Base-by-base conservation (phyloP, 2,329 filamentous ascomycete genomes). In the Chaetomium sp. region DNA sequence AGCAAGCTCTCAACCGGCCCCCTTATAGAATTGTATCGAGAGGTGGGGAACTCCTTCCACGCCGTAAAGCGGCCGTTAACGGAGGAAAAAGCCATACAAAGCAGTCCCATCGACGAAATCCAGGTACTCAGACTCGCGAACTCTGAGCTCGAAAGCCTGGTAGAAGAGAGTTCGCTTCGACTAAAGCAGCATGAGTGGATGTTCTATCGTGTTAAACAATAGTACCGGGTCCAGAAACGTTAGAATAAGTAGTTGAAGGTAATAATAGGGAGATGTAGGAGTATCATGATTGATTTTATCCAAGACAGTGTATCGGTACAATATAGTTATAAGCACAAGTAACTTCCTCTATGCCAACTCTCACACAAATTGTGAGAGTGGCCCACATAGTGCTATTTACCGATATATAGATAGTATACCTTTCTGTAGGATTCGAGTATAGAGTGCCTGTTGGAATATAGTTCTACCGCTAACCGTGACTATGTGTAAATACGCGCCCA, bases 141-240 rank as follows among this genome's bases (percentile, higher is more conserved):
- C 51, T 54, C 51, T 12, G 51, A 54, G 51, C 51, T 54, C n/a
- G 51, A 54, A 33, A 54, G n/a, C 51, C 51, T 31, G n/a, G 51
- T 16, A 19, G 29, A 54, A 33, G 51, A 54, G n/a, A 12, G 29
- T 54, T 54, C 25, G n/a, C 51, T 54, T 31, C 51, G 25, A 54
- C 51, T 54, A 29, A 54, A 54, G 51, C 25, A 54, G n/a, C 13
- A 31, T 54, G 29, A 54, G 29, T 10, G 9, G 33, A 35, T 35
- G 33, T 35, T 35, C 33, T 35, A 35, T 35, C 33, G 33, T 35
- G 33, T 35, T 35, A 35, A 35, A 35, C 33, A 35, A 35, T 10
- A 35, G 9, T 35, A 35, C 33, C 33, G 33, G 33, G 33, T 35
- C 33, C 51, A 54, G 29, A 29, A 54, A 25, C 51, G 51, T 54